Conservation (phyloP, 345 rosid species). For the Barbarea vulgaris region DNA sequence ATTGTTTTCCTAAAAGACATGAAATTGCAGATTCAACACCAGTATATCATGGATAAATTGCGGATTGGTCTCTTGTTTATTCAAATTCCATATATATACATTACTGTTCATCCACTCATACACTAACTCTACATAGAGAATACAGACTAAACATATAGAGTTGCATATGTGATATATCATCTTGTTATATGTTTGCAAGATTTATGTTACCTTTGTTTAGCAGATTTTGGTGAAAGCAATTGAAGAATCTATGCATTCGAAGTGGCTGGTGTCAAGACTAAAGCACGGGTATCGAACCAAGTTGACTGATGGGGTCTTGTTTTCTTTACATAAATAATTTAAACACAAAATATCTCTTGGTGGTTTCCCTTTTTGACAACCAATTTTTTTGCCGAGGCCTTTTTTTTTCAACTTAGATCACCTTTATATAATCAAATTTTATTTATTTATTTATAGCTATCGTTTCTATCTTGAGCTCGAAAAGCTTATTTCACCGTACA, state of each 20-base stretch:
- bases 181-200: neutral
- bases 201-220: neutral
- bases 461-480: neutral
- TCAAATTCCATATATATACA: neutral
- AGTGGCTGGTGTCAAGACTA: slow-evolving; percentile 27
- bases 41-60: neutral
- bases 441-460: too few species aligned
- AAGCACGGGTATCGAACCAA: slow-evolving; percentile 20
- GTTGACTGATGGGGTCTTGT: slow-evolving; percentile 21
- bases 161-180: neutral
- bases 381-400: too few species aligned
- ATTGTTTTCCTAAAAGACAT: neutral
- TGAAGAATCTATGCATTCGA: neutral
- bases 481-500: neutral
- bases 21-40: neutral
- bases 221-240: neutral
- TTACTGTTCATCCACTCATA: neutral
- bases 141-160: neutral
- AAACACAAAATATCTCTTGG: neutral
- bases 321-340: neutral
- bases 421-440: too few species aligned
- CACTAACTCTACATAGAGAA: slow-evolving; percentile 8
- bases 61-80: neutral
- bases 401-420: slow-evolving; percentile 6
- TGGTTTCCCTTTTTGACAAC: slow-evolving; percentile 6